Base-by-base conservation (phyloP, 371 early-diverging fungal genomes). In the Mucor lusitanicus region DNA sequence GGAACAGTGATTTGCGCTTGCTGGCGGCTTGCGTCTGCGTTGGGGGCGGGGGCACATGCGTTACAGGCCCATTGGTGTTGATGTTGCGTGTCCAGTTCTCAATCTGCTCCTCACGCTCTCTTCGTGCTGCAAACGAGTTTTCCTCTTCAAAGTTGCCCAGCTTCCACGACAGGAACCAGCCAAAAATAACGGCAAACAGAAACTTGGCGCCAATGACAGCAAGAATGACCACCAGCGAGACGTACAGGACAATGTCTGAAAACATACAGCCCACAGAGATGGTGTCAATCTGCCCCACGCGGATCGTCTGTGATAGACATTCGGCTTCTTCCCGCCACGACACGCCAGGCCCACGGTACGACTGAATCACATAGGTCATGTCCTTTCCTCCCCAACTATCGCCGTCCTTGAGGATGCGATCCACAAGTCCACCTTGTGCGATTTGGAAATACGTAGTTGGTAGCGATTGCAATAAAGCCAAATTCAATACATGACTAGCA, bases 261-360 rank as follows among this genome's bases (percentile, higher is more conserved):
- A 87, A 85, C 64, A 93, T 81, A 66, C 93, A 93, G 0, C 94
- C 92, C 42, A 85, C 80, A 46, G 89, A 86, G 33, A 87, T 79
- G 1, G 89, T 87, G 70, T 91, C 90, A 54, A 94, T 57, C 12
- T 80, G 77, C 0, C 93, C 94, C 1, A 91, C 91, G 42, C 81
- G 84, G 78, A 91, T 87, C 12, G 83, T 82, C 2, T 86, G 85
- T 13, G 79, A 74, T 60, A 91, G 66, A 71, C 93, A 93, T 28
- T 85, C 72, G 17, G 87, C 89, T 46, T 73, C 73, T 64, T 65
- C 40, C 13, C 60, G 23, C 70, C 71, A 74, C 11, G 48, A 30
- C 0, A 28, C 37, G 28, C 70, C 76, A 46, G 30, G 15, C 9
- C 46, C 66, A 12, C 70, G 71, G 9, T 63, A 64, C 1, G 69